Base-by-base conservation (phyloP, 169 alveolate species). In the Plasmodium gonderi region DNA sequence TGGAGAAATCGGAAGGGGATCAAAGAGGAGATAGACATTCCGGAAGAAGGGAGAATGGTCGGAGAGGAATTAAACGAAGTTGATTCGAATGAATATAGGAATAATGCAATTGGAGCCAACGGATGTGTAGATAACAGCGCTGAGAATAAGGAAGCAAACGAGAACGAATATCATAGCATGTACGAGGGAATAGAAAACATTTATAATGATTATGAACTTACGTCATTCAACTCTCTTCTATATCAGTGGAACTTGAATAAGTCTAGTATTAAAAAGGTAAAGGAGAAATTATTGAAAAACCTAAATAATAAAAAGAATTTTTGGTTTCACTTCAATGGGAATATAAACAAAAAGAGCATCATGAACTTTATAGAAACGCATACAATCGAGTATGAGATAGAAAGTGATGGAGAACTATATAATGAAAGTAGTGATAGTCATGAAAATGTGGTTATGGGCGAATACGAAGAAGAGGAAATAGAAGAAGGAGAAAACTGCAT, bases 291-390 rank as follows among this genome's bases (percentile, higher is more conserved):
- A 29, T 33, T 20, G 60, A 90, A 67, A 23, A 45, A 31, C 5
- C 49, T 38, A 67, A 65, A 23, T 31, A 72, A 79, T 40, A 90
- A 40, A 67, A 90, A 79, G 60, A 26, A 68, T 54, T 51, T 69
- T 8, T 90, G 94, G 94, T 90, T 90, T 40, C 40, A 79, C 72
- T 8, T 45, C 17, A 90, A 90, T 79, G 94, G 94, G 54, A 77
- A 67, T 78, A 72, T 90, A 51, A 90, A 78, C 76, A 90, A 78
- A 69, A 77, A 47, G 11, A 79, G 90, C 33, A 69, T 90, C 17
- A 65, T 90, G 90, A 90, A 90, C 49, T 90, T 90, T 51, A 90
- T 90, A 17, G 82, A 90, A 67, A 79, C 94, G 42, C 94, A 90
- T 49, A 90, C 91, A 11, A 79, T 90, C 12, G 94, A 90, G 40